phyloP scores from a whole-genome alignment of 176 grass and related monocot genomes.

The Zizania latifolia region DNA sequence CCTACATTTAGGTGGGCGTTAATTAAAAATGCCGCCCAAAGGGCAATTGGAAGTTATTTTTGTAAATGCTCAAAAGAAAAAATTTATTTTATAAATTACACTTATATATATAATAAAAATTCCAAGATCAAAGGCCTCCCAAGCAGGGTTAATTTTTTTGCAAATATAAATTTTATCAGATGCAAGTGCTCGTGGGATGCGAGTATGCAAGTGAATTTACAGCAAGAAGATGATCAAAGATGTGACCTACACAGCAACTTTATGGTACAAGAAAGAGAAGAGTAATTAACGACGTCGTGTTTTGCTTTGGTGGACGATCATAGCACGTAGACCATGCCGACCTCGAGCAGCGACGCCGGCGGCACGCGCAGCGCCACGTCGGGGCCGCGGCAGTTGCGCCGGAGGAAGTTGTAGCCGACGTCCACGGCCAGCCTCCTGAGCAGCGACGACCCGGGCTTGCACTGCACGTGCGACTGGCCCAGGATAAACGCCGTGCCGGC shows the following conservation, averaged over 20 bases:
- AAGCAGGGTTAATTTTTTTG: too few species aligned
- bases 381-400: constrained; percentile 76
- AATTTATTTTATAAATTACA: too few species aligned
- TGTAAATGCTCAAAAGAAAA: too few species aligned
- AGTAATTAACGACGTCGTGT: background rate
- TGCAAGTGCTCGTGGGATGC: background rate
- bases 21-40: too few species aligned
- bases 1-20: too few species aligned
- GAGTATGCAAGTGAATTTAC: background rate
- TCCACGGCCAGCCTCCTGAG: constrained; percentile 65
- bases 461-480: constrained; percentile 82
- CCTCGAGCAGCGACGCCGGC: constrained; percentile 87
- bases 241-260: background rate
- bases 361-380: constrained; percentile 84
- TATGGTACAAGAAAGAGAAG: background rate
- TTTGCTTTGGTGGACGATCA: constrained; percentile 18
- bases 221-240: background rate
- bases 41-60: too few species aligned
- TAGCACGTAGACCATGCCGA: constrained; percentile 97
- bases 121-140: too few species aligned
- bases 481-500: constrained; percentile 83
- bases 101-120: too few species aligned
- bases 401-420: constrained; percentile 86
- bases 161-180: too few species aligned
- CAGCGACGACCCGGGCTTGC: constrained; percentile 75